Evolutionary conservation across 129 eudicot genomes (phyloP).

Genomic region (Artemisia tridentata): DNA sequence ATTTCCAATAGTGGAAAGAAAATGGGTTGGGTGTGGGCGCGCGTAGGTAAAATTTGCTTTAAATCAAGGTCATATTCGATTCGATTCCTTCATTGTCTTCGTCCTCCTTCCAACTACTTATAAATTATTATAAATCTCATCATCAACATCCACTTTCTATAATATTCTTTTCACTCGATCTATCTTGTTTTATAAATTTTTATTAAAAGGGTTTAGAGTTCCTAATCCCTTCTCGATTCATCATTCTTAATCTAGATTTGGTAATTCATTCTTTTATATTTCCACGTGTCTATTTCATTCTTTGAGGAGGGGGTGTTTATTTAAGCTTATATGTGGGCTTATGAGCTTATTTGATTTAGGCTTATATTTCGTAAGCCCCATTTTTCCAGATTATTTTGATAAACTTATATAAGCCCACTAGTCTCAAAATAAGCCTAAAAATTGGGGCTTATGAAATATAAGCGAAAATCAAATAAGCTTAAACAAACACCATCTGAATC

Average conservation of each 20-base stretch:
- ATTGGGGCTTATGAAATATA: too few species aligned
- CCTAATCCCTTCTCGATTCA: slow-evolving; percentile 4
- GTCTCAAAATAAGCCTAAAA: too few species aligned
- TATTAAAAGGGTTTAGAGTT: slow-evolving; percentile 3
- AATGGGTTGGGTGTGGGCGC: slow-evolving; percentile 27
- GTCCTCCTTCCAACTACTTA: background rate
- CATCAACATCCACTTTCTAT: slow-evolving; percentile 1
- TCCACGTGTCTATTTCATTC: background rate
- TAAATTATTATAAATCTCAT: background rate
- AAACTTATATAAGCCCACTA: too few species aligned
- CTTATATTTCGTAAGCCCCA: too few species aligned
- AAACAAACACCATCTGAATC: too few species aligned
- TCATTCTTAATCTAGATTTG: slow-evolving; percentile 7
- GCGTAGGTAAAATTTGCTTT: slow-evolving; percentile 23
- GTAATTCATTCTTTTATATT: background rate
- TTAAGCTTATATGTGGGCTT: too few species aligned
- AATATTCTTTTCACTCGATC: too few species aligned
- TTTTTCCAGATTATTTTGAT: too few species aligned
- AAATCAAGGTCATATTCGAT: slow-evolving; percentile 37
- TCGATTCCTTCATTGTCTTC: background rate
- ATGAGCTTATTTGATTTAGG: too few species aligned
- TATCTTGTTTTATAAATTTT: background rate
- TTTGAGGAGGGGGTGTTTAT: too few species aligned
- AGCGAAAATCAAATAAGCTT: too few species aligned
- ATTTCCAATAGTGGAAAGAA: too few species aligned